phyloP scores from a whole-genome alignment of 768 basidiomycete species.

The Strobilomyces confusus region DNA sequence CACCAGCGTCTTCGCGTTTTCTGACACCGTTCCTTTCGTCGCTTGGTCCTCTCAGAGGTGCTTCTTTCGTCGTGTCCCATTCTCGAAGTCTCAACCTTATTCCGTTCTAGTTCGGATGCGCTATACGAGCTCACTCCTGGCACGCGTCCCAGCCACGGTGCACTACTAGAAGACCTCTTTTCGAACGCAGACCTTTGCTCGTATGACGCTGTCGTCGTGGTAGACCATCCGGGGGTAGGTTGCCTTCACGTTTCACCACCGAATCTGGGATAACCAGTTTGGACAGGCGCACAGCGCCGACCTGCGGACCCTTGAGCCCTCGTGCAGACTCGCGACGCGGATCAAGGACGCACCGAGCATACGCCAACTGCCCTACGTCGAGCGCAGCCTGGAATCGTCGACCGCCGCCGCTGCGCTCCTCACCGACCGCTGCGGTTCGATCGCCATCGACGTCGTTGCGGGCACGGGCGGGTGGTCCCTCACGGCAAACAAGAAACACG shows the following conservation, averaged over 20 bases:
- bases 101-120: constrained; percentile 40
- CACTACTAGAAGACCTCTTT: constrained; percentile 45
- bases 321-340: constrained; percentile 44
- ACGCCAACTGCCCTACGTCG: constrained; percentile 61
- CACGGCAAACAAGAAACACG: constrained; percentile 44
- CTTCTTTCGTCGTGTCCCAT: not conserved
- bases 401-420: constrained; percentile 41
- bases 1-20: constrained; percentile 47
- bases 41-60: constrained; percentile 71
- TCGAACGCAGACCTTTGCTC: constrained; percentile 48
- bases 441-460: constrained; percentile 39
- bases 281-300: constrained; percentile 73
- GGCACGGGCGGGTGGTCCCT: constrained; percentile 36
- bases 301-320: constrained; percentile 54
- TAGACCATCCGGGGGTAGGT: constrained; percentile 73
- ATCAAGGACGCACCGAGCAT: constrained; percentile 51
- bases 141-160: constrained; percentile 25
- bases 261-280: constrained; percentile 2
- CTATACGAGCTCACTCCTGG: constrained; percentile 41
- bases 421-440: constrained; percentile 51
- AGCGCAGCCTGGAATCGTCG: constrained; percentile 27
- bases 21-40: constrained; percentile 59
- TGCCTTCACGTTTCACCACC: not conserved
- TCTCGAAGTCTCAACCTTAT: not conserved
- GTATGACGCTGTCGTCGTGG: constrained; percentile 61